Evolutionary conservation across 2,329 filamentous ascomycete species (phyloP), one percentile per base, ranked within the genome.

Genomic region (Pleomassaria siparia): DNA sequence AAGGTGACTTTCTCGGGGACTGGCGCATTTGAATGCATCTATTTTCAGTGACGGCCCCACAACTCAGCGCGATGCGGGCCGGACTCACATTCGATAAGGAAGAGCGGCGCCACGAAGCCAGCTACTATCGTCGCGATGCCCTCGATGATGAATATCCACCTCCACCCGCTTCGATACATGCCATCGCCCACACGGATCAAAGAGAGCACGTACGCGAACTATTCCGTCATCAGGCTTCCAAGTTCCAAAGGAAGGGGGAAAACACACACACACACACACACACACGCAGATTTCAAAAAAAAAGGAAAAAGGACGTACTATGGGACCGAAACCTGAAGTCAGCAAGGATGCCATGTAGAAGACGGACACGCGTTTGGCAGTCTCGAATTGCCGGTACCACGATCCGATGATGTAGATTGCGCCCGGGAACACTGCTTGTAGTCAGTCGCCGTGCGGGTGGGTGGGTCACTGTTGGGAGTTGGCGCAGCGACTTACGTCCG

Each of bases 151-250:
- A 60, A 62, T 20, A 62, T 60, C 63, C 64, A 66, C 32, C 65
- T 50, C 65, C 66, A 67, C 6, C 66, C 66, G 24, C 56, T 52
- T 3, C 46, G 37, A 41, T 66, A 69, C 50, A 61, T 63, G 3
- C 65, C 63, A 40, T 66, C 52, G 2, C 65, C 66, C 3, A 67
- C 63, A 10, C 50, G 46, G 22, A 70, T 70, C 15, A 67, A 48
- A 0, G 65, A 67, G 5, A 70, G 39, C 3, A 55, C 62, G 36
- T 69, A 69, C 2, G 67, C 66, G 29, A 70, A 59, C 56, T 60
- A 44, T 3, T 6, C 2, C 8, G 35, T 22, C 13, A 37, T 18
- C 11, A 22, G 35, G 9, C 20, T 37, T 37, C 6, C 18, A 18
- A 9, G n/a, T 22, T 4, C n/a, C n/a, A n/a, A n/a, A n/a, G n/a